Evolutionary conservation across 805 yeast species (phyloP), one percentile per base, ranked within the genome.

Genomic region (Kuraishia capsulata): DNA sequence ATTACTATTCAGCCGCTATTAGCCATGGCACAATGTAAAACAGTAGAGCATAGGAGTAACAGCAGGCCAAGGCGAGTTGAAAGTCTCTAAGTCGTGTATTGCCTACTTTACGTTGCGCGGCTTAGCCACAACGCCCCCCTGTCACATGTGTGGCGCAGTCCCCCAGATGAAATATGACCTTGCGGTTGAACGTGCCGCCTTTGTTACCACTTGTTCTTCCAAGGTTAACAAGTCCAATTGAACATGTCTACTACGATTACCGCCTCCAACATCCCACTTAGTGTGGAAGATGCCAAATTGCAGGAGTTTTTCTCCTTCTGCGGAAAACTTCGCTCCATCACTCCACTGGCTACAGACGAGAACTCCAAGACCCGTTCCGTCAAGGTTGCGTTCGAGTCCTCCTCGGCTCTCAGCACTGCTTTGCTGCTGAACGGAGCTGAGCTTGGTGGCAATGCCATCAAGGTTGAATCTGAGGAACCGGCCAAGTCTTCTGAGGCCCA

Each of bases 281-380:
- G 65, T 23, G 69, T 78, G 30, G 48, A 75, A 4, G 62, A 67
- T 34, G 65, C 67, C 30, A 75, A 79, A 49, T 54, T 82, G 25
- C 59, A 64, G 33, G 81, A 81, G 43, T 83, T 83, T 59, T 83
- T 84, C 58, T 65, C 81, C 19, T 83, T 83, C 57, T 81, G 92
- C 53, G 94, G 94, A 14, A 69, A 65, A 39, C 59, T 72, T 40
- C 55, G 61, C 39, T 43, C 58, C 4, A 55, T 67, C 47, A 52
- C 54, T 30, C 53, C 56, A 13, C 32, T 48, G 20, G 49, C 61
- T 24, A 60, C 51, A 42, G 54, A 53, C 17, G 46, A 48, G n/a
- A 53, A 44, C 10, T 52, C 59, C n/a, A 50, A 52, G 40, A 51
- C 59, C 33, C 61, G 63, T 41, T 45, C 64, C 9, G 74, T 67